Conservation (phyloP, 805 yeast species). For the Saccharomycopsis oosterbeekiorum region DNA sequence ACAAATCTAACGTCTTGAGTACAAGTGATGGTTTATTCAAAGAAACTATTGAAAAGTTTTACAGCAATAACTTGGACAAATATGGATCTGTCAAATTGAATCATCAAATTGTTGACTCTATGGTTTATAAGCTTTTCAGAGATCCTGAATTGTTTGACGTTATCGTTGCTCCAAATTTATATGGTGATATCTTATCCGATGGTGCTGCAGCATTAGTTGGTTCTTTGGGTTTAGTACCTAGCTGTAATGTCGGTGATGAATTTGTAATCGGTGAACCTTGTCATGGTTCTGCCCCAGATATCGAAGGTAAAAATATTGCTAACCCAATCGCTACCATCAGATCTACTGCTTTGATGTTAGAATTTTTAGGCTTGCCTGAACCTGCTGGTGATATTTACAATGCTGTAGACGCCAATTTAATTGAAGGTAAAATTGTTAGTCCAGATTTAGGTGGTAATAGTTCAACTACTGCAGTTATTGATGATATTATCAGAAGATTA, state of each 20-base stretch:
- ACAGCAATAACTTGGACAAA: slow-evolving; percentile 27
- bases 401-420: slow-evolving; percentile 90
- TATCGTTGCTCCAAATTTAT: slow-evolving; percentile 95
- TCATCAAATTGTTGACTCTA: slow-evolving; percentile 97
- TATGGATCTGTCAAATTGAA: slow-evolving; percentile 58
- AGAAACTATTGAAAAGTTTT: slow-evolving; percentile 63
- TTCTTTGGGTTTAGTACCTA: slow-evolving; percentile 94
- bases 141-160: slow-evolving; percentile 97
- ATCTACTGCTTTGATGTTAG: slow-evolving; percentile 95
- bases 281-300: slow-evolving; percentile 98
- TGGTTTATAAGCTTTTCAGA: slow-evolving; percentile 98
- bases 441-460: slow-evolving; percentile 94
- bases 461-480: slow-evolving; percentile 76
- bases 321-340: slow-evolving; percentile 98
- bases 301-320: slow-evolving; percentile 88
- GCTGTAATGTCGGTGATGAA: slow-evolving; percentile 93
- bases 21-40: slow-evolving; percentile 94
- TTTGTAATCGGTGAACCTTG: slow-evolving; percentile 99
- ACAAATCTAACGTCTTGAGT: slow-evolving; percentile 90
- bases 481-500: slow-evolving; percentile 66
- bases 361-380: slow-evolving; percentile 83
- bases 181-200: slow-evolving; percentile 93
- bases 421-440: slow-evolving; percentile 61
- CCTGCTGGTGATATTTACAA: slow-evolving; percentile 88
- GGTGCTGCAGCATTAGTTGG: slow-evolving; percentile 99